Evolutionary conservation across 805 yeast genomes (phyloP).

Genomic region (Candida caryicola): DNA sequence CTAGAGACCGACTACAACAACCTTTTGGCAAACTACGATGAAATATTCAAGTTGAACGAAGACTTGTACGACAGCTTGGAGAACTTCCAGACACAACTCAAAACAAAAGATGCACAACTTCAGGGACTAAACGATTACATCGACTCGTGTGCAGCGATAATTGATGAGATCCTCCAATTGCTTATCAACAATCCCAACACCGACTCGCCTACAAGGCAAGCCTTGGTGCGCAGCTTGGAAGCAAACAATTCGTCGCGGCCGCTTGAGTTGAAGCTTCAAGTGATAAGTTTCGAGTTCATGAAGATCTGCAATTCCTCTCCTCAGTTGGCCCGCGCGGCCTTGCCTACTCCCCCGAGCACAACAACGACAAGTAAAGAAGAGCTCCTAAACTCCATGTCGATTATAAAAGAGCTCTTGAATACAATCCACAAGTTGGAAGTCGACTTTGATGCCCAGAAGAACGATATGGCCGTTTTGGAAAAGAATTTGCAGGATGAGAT

Average conservation of each 20-base stretch:
- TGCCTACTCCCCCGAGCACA: slow-evolving; percentile 16
- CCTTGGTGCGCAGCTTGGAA: slow-evolving; percentile 16
- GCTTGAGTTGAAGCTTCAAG: slow-evolving; percentile 24
- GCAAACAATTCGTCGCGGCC: slow-evolving; percentile 11
- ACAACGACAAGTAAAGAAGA: slow-evolving; percentile 3
- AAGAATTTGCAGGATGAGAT: slow-evolving; percentile 20
- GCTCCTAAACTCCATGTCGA: slow-evolving; percentile 11
- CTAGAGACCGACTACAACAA: slow-evolving; percentile 19
- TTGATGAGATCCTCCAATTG: slow-evolving; percentile 19
- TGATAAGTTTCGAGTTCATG: slow-evolving; percentile 18
- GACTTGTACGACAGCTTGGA: slow-evolving; percentile 38
- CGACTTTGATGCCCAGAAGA: slow-evolving; percentile 20
- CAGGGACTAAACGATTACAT: slow-evolving; percentile 12
- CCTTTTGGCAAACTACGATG: slow-evolving; percentile 29
- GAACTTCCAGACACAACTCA: slow-evolving; percentile 29
- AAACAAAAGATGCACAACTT: slow-evolving; percentile 25
- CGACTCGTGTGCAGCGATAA: slow-evolving; percentile 13
- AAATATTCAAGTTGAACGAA: slow-evolving; percentile 34
- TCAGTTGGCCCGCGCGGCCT: not conserved
- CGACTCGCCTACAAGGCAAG: slow-evolving; percentile 15
- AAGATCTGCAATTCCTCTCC: slow-evolving; percentile 7
- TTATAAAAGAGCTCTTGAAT: slow-evolving; percentile 18
- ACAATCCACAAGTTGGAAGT: slow-evolving; percentile 21
- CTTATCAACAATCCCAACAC: slow-evolving; percentile 18
- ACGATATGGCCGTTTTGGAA: slow-evolving; percentile 19